phyloP scores from a whole-genome alignment of 257 asterid species.

The Nicotiana benthamiana region DNA sequence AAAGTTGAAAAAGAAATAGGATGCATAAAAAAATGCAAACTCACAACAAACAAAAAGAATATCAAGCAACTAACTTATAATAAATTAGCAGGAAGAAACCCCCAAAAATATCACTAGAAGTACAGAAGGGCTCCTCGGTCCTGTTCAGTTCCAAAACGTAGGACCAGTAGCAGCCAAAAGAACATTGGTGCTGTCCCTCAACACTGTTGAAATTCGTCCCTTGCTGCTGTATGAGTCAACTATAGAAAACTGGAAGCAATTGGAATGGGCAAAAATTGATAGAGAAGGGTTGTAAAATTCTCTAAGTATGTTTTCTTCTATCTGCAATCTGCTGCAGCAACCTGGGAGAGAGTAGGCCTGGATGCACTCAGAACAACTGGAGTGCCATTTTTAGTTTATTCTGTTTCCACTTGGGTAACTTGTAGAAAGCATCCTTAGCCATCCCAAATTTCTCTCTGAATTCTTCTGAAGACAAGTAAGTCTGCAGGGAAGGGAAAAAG shows the following conservation, averaged over 20 bases:
- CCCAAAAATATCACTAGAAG: constrained; percentile 23
- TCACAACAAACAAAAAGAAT: constrained; percentile 64
- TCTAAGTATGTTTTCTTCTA: constrained; percentile 18
- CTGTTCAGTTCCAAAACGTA: constrained; percentile 19
- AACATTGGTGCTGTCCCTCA: constrained; percentile 45
- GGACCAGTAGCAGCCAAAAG: constrained; percentile 65
- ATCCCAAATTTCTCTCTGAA: constrained; percentile 84
- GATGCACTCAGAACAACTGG: constrained; percentile 48
- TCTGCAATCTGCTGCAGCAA: constrained; percentile 22
- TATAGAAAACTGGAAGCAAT: constrained; percentile 6
- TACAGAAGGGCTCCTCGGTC: constrained; percentile 14
- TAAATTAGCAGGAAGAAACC: not conserved
- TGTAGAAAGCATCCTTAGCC: constrained; percentile 63
- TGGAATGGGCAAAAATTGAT: not conserved
- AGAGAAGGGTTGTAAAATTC: constrained; percentile 24
- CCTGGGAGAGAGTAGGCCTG: constrained; percentile 12
- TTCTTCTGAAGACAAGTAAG: constrained; percentile 70
- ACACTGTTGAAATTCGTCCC: constrained; percentile 20
- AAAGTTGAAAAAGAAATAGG: constrained; percentile 4
- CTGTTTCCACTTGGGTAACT: constrained; percentile 98
- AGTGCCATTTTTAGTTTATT: constrained; percentile 92
- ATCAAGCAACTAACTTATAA: constrained; percentile 30
- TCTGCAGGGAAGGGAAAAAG: constrained; percentile 31
- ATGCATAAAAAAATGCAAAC: constrained; percentile 26
- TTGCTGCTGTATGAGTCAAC: constrained; percentile 19